Conservation (phyloP, 768 basidiomycete genomes). For the Termitomyces sp. region DNA sequence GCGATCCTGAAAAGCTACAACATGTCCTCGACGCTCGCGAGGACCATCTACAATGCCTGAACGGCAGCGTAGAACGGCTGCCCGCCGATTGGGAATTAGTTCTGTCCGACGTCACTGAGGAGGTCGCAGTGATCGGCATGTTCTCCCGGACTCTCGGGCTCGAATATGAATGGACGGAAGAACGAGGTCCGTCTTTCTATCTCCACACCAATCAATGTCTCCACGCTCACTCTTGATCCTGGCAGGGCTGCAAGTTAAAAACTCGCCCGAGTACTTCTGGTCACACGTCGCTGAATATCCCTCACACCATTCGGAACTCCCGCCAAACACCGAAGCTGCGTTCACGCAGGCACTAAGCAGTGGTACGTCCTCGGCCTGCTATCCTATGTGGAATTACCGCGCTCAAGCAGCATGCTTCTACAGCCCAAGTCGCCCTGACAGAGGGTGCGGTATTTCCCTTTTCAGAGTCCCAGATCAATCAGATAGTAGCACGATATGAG, state of each 20-base stretch:
- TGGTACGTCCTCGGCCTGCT: neutral
- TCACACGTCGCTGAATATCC: slow-evolving; percentile 37
- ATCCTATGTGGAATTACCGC: neutral
- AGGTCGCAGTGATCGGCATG: slow-evolving; percentile 29
- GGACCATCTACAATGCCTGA: slow-evolving; percentile 28
- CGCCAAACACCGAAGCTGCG: neutral
- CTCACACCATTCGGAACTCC: slow-evolving; percentile 27
- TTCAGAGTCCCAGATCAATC: slow-evolving; percentile 29
- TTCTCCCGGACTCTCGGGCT: slow-evolving; percentile 25
- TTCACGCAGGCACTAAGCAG: neutral
- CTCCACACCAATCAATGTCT: neutral
- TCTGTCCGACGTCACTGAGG: slow-evolving; percentile 29
- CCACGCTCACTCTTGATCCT: neutral
- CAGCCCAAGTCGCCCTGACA: slow-evolving; percentile 24
- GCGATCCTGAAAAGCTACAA: slow-evolving; percentile 23
- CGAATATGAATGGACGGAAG: slow-evolving; percentile 32
- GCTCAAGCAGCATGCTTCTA: slow-evolving; percentile 6
- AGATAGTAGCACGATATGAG: slow-evolving; percentile 31
- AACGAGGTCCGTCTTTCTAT: slow-evolving; percentile 19
- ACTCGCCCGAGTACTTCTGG: slow-evolving; percentile 31
- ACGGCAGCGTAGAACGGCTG: slow-evolving; percentile 23
- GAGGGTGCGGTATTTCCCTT: slow-evolving; percentile 30
- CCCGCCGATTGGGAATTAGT: slow-evolving; percentile 35
- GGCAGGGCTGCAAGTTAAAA: slow-evolving; percentile 21
- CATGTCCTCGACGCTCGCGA: slow-evolving; percentile 29